A percentile compares a stretch with the other conserved stretches of the same genome.
Evolutionary conservation across 2,329 filamentous ascomycete species (phyloP).

Genomic region (Thyridium curvatum): DNA sequence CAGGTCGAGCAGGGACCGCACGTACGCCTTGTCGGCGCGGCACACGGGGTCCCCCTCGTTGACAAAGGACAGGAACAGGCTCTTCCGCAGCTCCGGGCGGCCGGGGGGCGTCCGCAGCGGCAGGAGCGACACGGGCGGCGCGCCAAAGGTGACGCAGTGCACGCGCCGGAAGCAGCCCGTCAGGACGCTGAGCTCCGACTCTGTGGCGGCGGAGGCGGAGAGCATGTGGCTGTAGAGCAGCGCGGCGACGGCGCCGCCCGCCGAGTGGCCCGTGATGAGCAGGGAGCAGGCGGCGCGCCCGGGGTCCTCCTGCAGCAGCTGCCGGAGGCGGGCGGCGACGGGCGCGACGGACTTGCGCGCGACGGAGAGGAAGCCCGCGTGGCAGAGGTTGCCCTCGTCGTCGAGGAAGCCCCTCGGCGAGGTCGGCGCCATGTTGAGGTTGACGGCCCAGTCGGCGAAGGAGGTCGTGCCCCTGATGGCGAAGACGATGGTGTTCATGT

Average conservation of each 20-base stretch:
- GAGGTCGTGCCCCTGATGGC: constrained; percentile 76
- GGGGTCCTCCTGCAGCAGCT: constrained; percentile 67
- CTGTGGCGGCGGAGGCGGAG: constrained; percentile 41
- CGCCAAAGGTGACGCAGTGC: constrained; percentile 82
- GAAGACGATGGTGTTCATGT: constrained; percentile 74
- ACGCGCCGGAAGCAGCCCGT: constrained; percentile 69
- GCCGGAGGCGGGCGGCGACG: constrained; percentile 63
- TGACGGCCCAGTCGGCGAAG: constrained; percentile 83
- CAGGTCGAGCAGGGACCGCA: constrained; percentile 65
- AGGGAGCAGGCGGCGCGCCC: constrained; percentile 60
- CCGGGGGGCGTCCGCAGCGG: constrained; percentile 55
- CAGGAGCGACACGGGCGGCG: constrained; percentile 68
- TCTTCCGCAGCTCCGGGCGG: constrained; percentile 47
- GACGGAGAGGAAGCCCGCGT: constrained; percentile 72
- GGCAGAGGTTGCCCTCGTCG: constrained; percentile 70
- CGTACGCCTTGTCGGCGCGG: constrained; percentile 69
- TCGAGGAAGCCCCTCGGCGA: constrained; percentile 68
- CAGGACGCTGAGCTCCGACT: constrained; percentile 64
- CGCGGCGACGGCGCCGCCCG: constrained; percentile 76
- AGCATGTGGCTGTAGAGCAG: constrained; percentile 82
- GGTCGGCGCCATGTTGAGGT: constrained; percentile 63
- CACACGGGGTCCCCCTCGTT: constrained; percentile 84
- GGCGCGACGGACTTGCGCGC: constrained; percentile 69
- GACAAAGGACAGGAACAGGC: constrained; percentile 70
- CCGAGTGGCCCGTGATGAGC: constrained; percentile 80